Evolutionary conservation across 352 stramenopile genomes (phyloP), one percentile per base, ranked within the genome.

Genomic region (Peronospora belbahrii): DNA sequence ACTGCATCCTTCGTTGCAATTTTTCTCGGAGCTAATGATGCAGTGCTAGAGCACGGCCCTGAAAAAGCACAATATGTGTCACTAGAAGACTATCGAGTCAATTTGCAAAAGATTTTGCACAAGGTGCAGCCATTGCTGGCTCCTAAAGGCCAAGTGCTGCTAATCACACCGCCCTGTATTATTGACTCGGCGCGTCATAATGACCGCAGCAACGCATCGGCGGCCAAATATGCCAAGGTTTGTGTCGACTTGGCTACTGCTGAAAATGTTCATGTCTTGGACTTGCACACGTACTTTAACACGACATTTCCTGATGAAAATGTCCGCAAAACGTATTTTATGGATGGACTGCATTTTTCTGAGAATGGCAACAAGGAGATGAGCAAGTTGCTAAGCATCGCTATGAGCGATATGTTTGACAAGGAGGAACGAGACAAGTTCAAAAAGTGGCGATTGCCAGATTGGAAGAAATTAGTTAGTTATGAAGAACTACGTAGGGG

Each of bases 21-120:
- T 1, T 84, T 71, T 49, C 51, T 87, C 13, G 75, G 72, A 8
- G 61, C 72, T n/a, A 87, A 87, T 25, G 75, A 87, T 52, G 72
- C 75, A 4, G 69, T 70, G 18, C 33, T 83, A 0, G 45, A 49
- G 24, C 35, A 60, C 19, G 72, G 72, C 9, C 49, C 49, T 7
- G 43, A 59, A 35, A 53, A 56, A 19, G 20, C 39, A n/a, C 68
- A 81, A 39, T 74, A 70, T 43, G 65, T 87, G 15, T 70, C 70
- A 1, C 33, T 82, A 0, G 42, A 61, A 7, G 52, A 67, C 25
- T 83, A 77, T 51, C 52, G 56, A 8, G 20, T 30, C 32, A 83
- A 85, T 38, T 47, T 85, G 2, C 53, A 56, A 17, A 25, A 52
- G 7, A 63, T 74, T 23, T 9, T 84, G 37, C 34, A 55, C 31